Conservation (phyloP, 257 asterid species). For the Knoxia roxburghii region DNA sequence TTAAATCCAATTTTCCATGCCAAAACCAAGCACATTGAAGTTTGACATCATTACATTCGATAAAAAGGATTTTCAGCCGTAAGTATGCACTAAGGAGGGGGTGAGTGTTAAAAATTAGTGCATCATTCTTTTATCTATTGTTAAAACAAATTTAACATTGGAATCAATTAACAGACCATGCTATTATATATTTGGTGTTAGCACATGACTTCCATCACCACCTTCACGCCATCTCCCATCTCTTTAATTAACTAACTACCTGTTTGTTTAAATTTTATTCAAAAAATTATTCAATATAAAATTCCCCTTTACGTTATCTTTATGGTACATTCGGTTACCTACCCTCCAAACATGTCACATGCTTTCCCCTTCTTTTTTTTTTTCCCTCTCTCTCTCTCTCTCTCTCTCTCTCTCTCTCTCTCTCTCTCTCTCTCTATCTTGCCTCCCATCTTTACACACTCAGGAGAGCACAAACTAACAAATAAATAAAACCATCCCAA, state of each 20-base stretch:
- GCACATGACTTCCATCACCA: conserved; percentile 12
- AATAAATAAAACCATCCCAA: background rate
- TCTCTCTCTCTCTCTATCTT: background rate
- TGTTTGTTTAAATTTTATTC: conserved; percentile 7
- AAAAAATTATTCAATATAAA: too few species aligned
- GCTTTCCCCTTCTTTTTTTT: conserved; percentile 19
- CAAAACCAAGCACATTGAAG: too few species aligned
- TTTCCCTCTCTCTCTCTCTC: too few species aligned
- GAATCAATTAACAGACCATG: conserved; percentile 7
- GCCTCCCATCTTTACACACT: conserved; percentile 3
- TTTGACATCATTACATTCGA: too few species aligned
- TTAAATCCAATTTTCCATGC: too few species aligned
- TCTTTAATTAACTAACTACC: conserved; percentile 34
- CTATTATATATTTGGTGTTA: background rate
- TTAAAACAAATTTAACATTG: too few species aligned
- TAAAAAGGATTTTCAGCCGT: too few species aligned
- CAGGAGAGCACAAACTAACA: background rate
- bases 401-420: too few species aligned
- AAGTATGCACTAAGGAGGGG: too few species aligned
- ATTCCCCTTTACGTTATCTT: conserved; percentile 13
- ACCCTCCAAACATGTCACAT: conserved; percentile 60
- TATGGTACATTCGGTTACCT: conserved; percentile 28
- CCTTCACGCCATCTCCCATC: conserved; percentile 4
- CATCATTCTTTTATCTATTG: too few species aligned
- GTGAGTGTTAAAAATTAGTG: too few species aligned